Evolutionary conservation across 768 basidiomycete genomes (phyloP).

Genomic region (Suillus tomentosus): DNA sequence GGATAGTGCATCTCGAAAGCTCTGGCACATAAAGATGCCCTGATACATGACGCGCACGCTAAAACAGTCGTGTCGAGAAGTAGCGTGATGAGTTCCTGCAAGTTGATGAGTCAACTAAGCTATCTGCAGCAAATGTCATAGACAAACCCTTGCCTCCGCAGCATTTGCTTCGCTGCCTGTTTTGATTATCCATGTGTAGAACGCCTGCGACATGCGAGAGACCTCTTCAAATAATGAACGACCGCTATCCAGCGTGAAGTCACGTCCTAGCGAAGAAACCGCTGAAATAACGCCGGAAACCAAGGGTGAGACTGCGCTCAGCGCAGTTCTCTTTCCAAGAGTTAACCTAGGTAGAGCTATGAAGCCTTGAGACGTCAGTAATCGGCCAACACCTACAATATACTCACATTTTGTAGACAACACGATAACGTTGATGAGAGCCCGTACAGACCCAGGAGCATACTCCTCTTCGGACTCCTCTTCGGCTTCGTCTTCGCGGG

Average conservation of each 20-base stretch:
- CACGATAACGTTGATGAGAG: conserved; percentile 18
- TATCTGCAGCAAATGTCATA: background rate
- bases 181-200: conserved; percentile 21
- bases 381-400: background rate
- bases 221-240: conserved; percentile 23
- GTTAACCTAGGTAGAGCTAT: conserved; percentile 29
- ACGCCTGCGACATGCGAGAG: conserved; percentile 18
- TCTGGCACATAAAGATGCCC: conserved; percentile 47
- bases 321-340: conserved; percentile 25
- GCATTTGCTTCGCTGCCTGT: conserved; percentile 4
- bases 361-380: conserved; percentile 1
- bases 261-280: conserved; percentile 20
- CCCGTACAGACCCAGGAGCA: conserved; percentile 13
- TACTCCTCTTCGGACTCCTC: conserved; percentile 27
- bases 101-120: background rate
- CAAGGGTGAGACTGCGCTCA: conserved; percentile 25
- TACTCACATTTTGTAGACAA: conserved; percentile 27
- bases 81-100: conserved; percentile 29
- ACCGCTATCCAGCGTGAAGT: conserved; percentile 19
- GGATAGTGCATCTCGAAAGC: conserved; percentile 49
- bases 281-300: conserved; percentile 19
- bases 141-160: conserved; percentile 26
- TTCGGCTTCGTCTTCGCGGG: conserved; percentile 20
- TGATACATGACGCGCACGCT: conserved; percentile 40
- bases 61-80: conserved; percentile 41